phyloP scores from a whole-genome alignment of 768 basidiomycete genomes.

The Lentinus tigrinus region DNA sequence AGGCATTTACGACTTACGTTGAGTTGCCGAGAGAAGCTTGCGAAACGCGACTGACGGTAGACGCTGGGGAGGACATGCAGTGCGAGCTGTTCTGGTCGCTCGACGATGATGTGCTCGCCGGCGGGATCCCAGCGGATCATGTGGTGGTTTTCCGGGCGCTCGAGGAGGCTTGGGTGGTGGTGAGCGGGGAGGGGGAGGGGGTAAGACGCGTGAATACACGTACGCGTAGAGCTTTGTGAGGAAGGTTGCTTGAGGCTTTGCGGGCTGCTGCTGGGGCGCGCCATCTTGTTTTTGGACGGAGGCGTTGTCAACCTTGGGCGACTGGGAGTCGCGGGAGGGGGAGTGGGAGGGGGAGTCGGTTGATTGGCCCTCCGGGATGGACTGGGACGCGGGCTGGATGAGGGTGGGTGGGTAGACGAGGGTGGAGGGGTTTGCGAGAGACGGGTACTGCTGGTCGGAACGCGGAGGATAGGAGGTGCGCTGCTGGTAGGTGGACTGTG shows the following conservation, averaged over 20 bases:
- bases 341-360: conserved; percentile 21
- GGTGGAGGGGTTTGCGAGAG: conserved; percentile 15
- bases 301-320: conserved; percentile 32
- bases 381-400: conserved; percentile 19
- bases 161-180: conserved; percentile 60
- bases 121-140: conserved; percentile 97
- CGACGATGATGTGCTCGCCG: conserved; percentile 94
- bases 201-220: conserved; percentile 34
- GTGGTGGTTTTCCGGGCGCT: conserved; percentile 90
- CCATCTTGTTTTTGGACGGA: conserved; percentile 32
- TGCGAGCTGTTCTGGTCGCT: conserved; percentile 89
- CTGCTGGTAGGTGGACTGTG: conserved; percentile 35
- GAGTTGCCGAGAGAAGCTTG: conserved; percentile 95
- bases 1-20: conserved; percentile 60
- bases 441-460: conserved; percentile 27
- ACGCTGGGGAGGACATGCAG: conserved; percentile 91
- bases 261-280: conserved; percentile 45
- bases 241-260: conserved; percentile 90
- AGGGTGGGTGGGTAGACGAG: conserved; percentile 29
- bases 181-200: conserved; percentile 18
- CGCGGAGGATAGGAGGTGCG: conserved; percentile 39
- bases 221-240: conserved; percentile 95
- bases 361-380: conserved; percentile 17
- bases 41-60: conserved; percentile 95
- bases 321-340: conserved; percentile 24